Evolutionary conservation across 768 basidiomycete species (phyloP), one percentile per base, ranked within the genome.

Genomic region (Auricularia sp.): DNA sequence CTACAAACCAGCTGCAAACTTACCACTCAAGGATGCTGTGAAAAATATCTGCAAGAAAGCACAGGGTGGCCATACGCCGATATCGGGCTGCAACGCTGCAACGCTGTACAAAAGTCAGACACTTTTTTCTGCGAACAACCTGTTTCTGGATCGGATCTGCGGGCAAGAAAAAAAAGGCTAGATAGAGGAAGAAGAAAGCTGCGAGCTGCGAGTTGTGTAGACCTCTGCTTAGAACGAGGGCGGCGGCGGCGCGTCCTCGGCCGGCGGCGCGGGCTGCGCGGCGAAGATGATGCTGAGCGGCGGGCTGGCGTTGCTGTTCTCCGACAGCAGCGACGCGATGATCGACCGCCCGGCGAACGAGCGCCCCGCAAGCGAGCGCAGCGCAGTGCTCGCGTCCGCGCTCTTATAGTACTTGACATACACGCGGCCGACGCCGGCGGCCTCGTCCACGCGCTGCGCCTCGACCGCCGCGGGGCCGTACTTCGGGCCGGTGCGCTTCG

Each of bases 351-450:
- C 92, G 61, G 88, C 90, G 66, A 94, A 94, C 45, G 89, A 89
- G 54, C 92, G 82, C 42, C 96, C 97, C 36, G 96, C 97, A 66
- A 99, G 82, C 47, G 87, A 84, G 73, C 90, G 89, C 73, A 98
- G 81, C 29, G 90, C 97, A 65, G 74, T 78, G 39, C 80, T 79
- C 18, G 93, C 92, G 56, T 83, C 79, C 14, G 79, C 79, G 33
- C 86, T 73, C 24, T 86, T 80, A 58, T 70, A 71, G 73, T 90
- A 99, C 78, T 92, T 89, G 67, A 99, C 94, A 74, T 96, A 98
- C 14, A 99, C 97, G 62, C 94, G 83, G 54, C 97, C 96, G 24
- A 99, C 93, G 63, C 96, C 97, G 1, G 90, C 82, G 36, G 89
- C 91, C 73, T 97, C 94, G 74, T 96, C 94, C 54, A 82, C 80